Evolutionary conservation across 805 yeast genomes (phyloP), one percentile per base, ranked within the genome.

Genomic region (Candida chilensis): DNA sequence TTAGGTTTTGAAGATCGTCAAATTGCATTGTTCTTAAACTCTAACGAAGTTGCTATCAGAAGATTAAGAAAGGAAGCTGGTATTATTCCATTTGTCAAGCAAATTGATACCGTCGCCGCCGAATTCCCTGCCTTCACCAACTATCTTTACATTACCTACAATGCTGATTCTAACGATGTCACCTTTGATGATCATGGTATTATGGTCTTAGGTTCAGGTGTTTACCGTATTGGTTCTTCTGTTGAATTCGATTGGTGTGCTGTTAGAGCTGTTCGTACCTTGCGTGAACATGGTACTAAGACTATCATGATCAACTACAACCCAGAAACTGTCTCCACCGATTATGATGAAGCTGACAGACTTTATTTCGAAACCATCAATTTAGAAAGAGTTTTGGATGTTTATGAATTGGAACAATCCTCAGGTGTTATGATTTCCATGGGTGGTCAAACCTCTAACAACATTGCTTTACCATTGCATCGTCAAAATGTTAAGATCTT

Each of bases 191-290:
- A 90, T 41, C 78, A 87, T 40, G 96, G 96, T 56, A 80, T 83
- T 30, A 84, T 90, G 83, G 98, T 90, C 26, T 68, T 90, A 36
- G 97, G 97, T 42, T 87, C 96, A 4, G 98, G 98, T 71, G 98
- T 92, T 27, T 90, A 90, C 72, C 78, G 98, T 66, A 90, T 90
- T 53, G 98, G 98, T 47, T 92, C 97, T 5, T 90, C 97, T 18
- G 98, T 90, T 38, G 98, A 90, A 62, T 90, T 90, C 53, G 98
- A 90, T 64, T 90, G 97, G 96, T 90, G 98, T 76, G 97, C 97
- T 28, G 98, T 90, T 35, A 75, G 95, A 41, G 92, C 97, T 28
- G 92, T 87, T 40, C 78, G 97, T 63, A 86, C 97, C 24, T 69
- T 90, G 52, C 77, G 98, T 48, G 81, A 81, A 43, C 73, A 76